Conservation (phyloP, 2,329 filamentous ascomycete species). For the Aspergillus felis region DNA sequence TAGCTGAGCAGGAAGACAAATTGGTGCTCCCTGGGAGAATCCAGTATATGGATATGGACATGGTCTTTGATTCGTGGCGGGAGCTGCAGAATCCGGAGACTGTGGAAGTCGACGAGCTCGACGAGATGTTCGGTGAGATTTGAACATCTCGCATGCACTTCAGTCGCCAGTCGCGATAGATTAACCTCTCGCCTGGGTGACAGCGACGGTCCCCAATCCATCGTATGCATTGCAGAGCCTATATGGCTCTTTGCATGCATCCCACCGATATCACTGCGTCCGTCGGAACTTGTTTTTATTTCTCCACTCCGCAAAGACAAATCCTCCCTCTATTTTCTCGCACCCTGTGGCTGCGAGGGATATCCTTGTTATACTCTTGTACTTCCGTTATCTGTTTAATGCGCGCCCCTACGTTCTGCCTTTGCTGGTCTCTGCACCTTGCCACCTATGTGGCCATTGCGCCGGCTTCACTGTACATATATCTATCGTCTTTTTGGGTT, state of each 20-base stretch:
- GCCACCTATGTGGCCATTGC: background rate
- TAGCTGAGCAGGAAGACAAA: slow-evolving; percentile 39
- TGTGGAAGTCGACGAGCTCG: slow-evolving; percentile 88
- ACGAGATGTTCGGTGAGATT: slow-evolving; percentile 75
- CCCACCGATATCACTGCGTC: background rate
- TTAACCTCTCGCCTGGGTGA: background rate
- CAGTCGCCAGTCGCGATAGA: background rate
- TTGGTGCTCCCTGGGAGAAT: slow-evolving; percentile 37
- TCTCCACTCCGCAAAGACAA: slow-evolving; percentile 6
- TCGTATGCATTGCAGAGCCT: background rate
- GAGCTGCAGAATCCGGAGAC: slow-evolving; percentile 73
- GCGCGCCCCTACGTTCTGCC: background rate
- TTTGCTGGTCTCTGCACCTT: slow-evolving; percentile 4
- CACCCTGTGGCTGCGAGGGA: background rate
- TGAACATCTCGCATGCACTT: slow-evolving; percentile 37
- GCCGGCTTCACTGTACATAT: slow-evolving; percentile 16
- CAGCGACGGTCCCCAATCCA: background rate
- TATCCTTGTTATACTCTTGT: slow-evolving; percentile 12
- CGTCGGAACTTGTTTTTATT: background rate
- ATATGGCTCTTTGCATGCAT: background rate
- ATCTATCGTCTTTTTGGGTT: slow-evolving; percentile 3
- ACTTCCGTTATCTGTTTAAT: slow-evolving; percentile 15
- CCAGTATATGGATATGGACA: slow-evolving; percentile 32
- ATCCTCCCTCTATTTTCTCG: slow-evolving; percentile 5
- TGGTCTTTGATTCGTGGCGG: slow-evolving; percentile 52